These are phyloP conservation scores for Fraxinus latifolia DNA, from an alignment of 305 asterid species.

Conservation along the genomic window DNA sequence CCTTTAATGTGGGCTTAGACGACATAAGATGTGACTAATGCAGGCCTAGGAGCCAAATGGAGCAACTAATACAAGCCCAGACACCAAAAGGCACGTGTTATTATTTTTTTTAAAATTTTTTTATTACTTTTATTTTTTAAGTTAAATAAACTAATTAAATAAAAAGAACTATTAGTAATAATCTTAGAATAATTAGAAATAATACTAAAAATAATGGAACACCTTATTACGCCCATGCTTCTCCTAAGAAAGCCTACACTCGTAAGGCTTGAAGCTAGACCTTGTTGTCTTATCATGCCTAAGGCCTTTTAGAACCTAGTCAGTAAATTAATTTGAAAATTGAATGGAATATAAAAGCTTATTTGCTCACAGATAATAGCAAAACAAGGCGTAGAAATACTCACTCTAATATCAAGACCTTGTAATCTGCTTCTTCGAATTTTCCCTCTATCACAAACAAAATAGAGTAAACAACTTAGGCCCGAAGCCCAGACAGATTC, in stretches of 20 bases:
- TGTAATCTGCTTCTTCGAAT: conserved; percentile 87
- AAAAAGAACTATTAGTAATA: neutral
- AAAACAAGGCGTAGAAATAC: conserved; percentile 32
- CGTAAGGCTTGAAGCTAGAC: neutral
- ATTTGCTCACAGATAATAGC: conserved; percentile 10
- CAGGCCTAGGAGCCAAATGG: neutral
- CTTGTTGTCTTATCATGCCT: neutral
- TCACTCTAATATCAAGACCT: conserved; percentile 95
- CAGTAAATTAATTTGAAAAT: neutral
- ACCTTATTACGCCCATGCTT: neutral
- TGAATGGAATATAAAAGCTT: conserved; percentile 10
- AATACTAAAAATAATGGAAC: neutral
- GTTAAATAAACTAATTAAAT: neutral
- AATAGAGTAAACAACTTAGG: conserved; percentile 87
- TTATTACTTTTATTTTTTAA: neutral
- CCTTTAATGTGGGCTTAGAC: neutral
- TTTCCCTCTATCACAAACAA: conserved; percentile 93
- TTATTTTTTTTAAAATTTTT: neutral
- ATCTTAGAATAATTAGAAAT: neutral
- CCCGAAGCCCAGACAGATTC: conserved; percentile 99
- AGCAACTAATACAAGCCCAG: neutral
- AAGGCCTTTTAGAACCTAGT: neutral
- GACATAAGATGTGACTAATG: neutral
- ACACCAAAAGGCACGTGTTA: neutral
- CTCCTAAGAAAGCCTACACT: neutral